Conservation (phyloP, 139 green algal genomes). For the Closterium sp. region DNA sequence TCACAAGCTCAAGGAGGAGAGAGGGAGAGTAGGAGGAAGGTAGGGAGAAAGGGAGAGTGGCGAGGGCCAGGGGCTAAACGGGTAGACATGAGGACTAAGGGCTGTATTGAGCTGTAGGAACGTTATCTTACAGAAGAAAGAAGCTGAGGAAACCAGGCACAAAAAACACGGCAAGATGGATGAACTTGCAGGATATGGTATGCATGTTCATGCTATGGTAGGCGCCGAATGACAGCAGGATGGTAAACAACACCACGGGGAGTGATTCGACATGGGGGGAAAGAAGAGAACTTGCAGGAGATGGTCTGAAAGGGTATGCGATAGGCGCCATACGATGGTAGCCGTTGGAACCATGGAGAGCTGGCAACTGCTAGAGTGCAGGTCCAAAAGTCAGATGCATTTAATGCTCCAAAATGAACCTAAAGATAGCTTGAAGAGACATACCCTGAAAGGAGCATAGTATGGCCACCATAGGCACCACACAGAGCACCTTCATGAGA, state of each 20-base stretch:
- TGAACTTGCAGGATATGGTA: not conserved
- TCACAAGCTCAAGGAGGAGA: not conserved
- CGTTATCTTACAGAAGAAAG: slow-evolving; percentile 4
- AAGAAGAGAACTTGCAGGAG: too few relatives aligned
- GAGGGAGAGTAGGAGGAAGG: not conserved
- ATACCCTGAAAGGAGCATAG: slow-evolving; percentile 9
- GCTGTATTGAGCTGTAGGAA: too few relatives aligned
- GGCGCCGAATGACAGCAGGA: slow-evolving; percentile 9
- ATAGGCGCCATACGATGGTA: too few relatives aligned
- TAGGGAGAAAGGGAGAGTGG: not conserved
- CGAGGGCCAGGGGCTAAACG: too few relatives aligned
- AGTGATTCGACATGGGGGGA: too few relatives aligned
- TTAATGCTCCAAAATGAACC: too few relatives aligned
- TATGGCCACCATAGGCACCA: slow-evolving; percentile 11
- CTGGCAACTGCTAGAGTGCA: too few relatives aligned
- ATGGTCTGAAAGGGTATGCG: too few relatives aligned
- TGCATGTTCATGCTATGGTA: slow-evolving; percentile 20
- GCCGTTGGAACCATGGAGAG: too few relatives aligned
- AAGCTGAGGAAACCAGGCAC: slow-evolving; percentile 16
- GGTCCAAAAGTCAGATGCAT: too few relatives aligned
- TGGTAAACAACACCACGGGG: not conserved
- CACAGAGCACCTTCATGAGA: slow-evolving; percentile 15
- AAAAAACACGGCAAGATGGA: not conserved
- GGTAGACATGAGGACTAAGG: not conserved
- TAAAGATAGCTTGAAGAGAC: too few relatives aligned